Base-by-base conservation (phyloP, 2,329 filamentous ascomycete genomes). In the Cladosporium sp. region DNA sequence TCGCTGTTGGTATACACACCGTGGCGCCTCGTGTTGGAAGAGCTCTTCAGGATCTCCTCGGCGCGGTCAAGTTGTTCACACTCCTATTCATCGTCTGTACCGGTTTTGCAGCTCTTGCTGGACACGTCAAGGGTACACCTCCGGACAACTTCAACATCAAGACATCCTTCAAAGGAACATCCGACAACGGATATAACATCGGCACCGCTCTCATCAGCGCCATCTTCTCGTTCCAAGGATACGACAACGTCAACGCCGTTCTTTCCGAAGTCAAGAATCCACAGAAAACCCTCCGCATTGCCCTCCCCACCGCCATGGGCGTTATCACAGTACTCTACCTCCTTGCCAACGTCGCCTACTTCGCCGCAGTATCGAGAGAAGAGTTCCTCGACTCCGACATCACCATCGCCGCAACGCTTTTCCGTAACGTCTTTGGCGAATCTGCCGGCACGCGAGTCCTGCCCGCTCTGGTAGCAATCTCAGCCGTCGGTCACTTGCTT, bases 251-350 rank as follows among this genome's bases (percentile, higher is more conserved):
- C 53, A 85, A 82, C 65, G 83, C 85, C 55, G 83, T 86, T 3
- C 69, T 87, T 42, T 85, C 84, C 59, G 84, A 87, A 61, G 83
- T 86, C 12, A 79, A 80, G 52, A 74, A 86, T 50, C 84, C 84
- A 0, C 75, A 86, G 0, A 69, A 76, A 16, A 87, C 83, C 0
- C 64, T 87, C 13, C 80, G 78, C 41, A 79, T 78, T 0, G 83
- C 38, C 8, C 6, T 25, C 3, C 38, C 38, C 5, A n/a, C 20
- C 3, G 38, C 78, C 56, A 78, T 76, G 73, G 81, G 81, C 82
- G 68, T 88, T 7, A 56, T 75, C 0, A 85, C 82, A 0, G 66
- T 77, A 18, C 70, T 86, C 42, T 87, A 87, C 57, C 62, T 85
- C n/a, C 72, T 87, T 11, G 76, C 83, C 29, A 86, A 87, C 55